Percentiles rank a stretch among this genome's conserved stretches.
Conservation (phyloP, 83 land plant species). For the Thuja plicata region DNA sequence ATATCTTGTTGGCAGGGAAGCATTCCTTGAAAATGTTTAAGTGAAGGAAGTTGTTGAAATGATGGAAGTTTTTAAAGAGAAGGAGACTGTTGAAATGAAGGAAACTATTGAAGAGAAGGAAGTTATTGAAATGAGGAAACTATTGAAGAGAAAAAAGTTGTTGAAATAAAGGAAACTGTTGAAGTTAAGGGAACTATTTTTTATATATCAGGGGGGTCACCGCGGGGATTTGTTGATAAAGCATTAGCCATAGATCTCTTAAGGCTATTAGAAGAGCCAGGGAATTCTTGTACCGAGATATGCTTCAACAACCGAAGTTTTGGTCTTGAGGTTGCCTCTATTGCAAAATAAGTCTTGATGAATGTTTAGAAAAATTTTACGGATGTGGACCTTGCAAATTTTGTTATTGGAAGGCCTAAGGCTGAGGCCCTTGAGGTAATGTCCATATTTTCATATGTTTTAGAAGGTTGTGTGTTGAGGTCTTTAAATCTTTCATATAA, state of each 20-base stretch:
- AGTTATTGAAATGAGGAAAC: too few relatives aligned
- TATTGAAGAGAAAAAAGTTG: too few relatives aligned
- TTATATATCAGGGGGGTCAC: too few relatives aligned
- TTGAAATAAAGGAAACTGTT: conserved; percentile 9
- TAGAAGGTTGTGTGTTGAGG: too few relatives aligned
- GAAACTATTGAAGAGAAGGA: conserved; percentile 19
- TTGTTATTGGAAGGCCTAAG: conserved; percentile 90
- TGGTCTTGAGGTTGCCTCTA: conserved; percentile 69
- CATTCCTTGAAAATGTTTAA: too few relatives aligned
- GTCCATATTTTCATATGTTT: too few relatives aligned
- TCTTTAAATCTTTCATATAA: conserved; percentile 81
- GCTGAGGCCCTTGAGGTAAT: too few relatives aligned
- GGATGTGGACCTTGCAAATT: conserved; percentile 84
- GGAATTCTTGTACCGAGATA: conserved; percentile 55
- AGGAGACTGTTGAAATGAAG: conserved; percentile 16
- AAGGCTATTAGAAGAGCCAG: conserved; percentile 47
- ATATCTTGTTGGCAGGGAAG: background rate
- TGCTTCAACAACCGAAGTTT: conserved; percentile 92
- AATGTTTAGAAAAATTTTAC: conserved; percentile 28
- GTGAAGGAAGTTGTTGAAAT: too few relatives aligned
- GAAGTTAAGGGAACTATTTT: conserved; percentile 22
- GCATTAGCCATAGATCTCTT: conserved; percentile 24
- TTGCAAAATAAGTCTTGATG: too few relatives aligned
- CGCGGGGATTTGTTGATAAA: too few relatives aligned
- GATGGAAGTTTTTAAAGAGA: too few relatives aligned